A percentile compares a stretch with the other conserved stretches of the same genome.
Conservation (phyloP, 768 basidiomycete species). For the Chalciporus piperatus region DNA sequence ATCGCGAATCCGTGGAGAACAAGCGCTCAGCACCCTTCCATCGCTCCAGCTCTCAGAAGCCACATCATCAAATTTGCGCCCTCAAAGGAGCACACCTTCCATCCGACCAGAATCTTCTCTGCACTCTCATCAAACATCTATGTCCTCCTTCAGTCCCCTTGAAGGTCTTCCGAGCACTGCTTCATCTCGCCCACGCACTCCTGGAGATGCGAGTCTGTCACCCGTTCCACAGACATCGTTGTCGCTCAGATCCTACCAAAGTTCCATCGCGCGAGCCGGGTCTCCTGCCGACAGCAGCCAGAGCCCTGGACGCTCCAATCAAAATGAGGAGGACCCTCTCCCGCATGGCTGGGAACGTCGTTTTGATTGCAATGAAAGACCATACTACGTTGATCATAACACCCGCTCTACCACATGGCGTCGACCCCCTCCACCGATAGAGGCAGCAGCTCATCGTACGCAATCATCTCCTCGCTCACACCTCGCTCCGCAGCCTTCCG, state of each 20-base stretch:
- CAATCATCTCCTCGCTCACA: slow-evolving; percentile 14
- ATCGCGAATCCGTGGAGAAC: slow-evolving; percentile 17
- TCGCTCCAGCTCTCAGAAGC: slow-evolving; percentile 14
- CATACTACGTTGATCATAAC: slow-evolving; percentile 88
- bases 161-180: slow-evolving; percentile 9
- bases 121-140: slow-evolving; percentile 14
- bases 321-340: slow-evolving; percentile 61
- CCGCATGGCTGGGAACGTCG: slow-evolving; percentile 86
- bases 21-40: slow-evolving; percentile 15
- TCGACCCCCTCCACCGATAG: slow-evolving; percentile 37
- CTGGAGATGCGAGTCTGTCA: slow-evolving; percentile 14
- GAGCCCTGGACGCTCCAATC: slow-evolving; percentile 30
- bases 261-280: slow-evolving; percentile 5
- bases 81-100: slow-evolving; percentile 23
- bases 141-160: slow-evolving; percentile 16
- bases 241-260: slow-evolving; percentile 14
- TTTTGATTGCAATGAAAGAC: slow-evolving; percentile 57
- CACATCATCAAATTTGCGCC: slow-evolving; percentile 9
- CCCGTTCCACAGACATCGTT: slow-evolving; percentile 9
- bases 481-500: slow-evolving; percentile 29
- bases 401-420: slow-evolving; percentile 81
- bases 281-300: slow-evolving; percentile 2
- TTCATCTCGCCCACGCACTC: slow-evolving; percentile 13
- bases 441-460: slow-evolving; percentile 19
- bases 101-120: slow-evolving; percentile 21